Evolutionary conservation across 371 early-diverging fungal genomes (phyloP).

Genomic region (Funneliformis caledonium): DNA sequence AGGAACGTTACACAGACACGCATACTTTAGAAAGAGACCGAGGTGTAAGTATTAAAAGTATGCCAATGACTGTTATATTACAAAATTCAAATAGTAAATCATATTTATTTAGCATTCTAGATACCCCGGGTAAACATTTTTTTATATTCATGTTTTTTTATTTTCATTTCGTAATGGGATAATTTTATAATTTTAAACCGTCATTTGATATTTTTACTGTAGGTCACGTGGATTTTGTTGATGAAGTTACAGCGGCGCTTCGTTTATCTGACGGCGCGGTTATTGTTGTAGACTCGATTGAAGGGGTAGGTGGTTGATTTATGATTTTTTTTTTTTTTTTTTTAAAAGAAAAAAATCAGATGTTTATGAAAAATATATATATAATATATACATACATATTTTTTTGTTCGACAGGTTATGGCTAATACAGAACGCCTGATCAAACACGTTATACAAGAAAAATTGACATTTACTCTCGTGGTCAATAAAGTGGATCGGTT

Average conservation of each 20-base stretch:
- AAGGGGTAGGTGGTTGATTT: conserved; percentile 69
- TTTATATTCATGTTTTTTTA: conserved; percentile 13
- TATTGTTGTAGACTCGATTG: conserved; percentile 95
- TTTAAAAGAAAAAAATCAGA: neutral
- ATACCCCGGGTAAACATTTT: conserved; percentile 83
- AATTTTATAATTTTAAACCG: conserved; percentile 25
- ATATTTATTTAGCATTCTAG: conserved; percentile 88
- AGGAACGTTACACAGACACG: conserved; percentile 90
- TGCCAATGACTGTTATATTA: conserved; percentile 92
- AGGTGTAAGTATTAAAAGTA: conserved; percentile 88
- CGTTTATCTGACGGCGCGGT: conserved; percentile 92
- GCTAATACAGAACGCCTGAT: conserved; percentile 91
- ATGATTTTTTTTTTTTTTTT: neutral
- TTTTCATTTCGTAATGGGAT: neutral
- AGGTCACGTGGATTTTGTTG: conserved; percentile 94
- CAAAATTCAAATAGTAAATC: conserved; percentile 87
- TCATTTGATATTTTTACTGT: conserved; percentile 21
- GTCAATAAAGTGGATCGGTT: conserved; percentile 97
- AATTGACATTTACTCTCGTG: conserved; percentile 81
- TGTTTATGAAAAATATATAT: neutral
- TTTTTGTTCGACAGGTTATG: conserved; percentile 70
- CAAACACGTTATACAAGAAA: conserved; percentile 79
- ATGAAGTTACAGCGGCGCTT: conserved; percentile 89
- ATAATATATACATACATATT: neutral
- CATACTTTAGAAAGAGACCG: conserved; percentile 91